Conservation (phyloP, 2,329 filamentous ascomycete genomes). For the Verticillium zaregamsianum region DNA sequence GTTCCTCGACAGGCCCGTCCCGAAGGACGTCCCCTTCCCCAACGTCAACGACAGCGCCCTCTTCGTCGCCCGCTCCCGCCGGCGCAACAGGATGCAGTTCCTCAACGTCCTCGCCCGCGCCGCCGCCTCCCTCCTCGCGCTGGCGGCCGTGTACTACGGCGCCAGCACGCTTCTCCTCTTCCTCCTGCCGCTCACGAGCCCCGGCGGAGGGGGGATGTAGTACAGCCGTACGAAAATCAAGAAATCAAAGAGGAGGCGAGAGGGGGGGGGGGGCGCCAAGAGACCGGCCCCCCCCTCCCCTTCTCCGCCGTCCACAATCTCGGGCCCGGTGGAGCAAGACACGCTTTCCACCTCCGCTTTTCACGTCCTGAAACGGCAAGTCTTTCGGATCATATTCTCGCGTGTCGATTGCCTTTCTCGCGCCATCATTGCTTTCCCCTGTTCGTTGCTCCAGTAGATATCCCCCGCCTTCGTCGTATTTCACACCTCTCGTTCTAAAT, state of each 20-base stretch:
- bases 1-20: slow-evolving; percentile 31
- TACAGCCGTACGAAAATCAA: too few species aligned
- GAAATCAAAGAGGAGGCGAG: not conserved
- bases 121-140: not conserved
- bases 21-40: slow-evolving; percentile 25
- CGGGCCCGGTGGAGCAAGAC: not conserved
- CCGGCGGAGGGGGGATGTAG: not conserved
- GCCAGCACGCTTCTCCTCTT: not conserved
- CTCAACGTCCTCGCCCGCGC: not conserved
- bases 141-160: not conserved
- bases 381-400: not conserved
- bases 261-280: not conserved
- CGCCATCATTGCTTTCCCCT: not conserved
- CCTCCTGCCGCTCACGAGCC: not conserved
- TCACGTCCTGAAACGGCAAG: not conserved
- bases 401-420: not conserved
- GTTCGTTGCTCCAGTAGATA: not conserved
- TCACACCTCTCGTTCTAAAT: too few species aligned
- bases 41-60: slow-evolving; percentile 21
- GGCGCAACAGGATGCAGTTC: not conserved
- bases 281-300: not conserved
- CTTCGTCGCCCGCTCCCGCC: not conserved
- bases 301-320: not conserved
- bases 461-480: not conserved
- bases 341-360: not conserved